Base-by-base conservation (phyloP, 768 basidiomycete species). In the Coprinopsis cinerea region DNA sequence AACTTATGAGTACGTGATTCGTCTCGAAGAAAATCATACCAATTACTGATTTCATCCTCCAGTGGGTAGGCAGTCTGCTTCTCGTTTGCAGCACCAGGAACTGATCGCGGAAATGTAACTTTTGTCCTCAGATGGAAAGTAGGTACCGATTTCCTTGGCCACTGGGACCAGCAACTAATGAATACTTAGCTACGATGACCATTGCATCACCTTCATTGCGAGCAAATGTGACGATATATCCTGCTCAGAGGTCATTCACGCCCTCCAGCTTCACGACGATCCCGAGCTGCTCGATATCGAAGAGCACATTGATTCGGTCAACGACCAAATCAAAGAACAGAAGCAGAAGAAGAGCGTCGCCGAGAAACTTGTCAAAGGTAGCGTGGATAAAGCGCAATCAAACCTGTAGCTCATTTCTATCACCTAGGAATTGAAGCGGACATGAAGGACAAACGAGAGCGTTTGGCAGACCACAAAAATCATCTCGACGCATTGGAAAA, bases 171-270 rank as follows among this genome's bases (percentile, higher is more conserved):
- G 25, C 22, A 35, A 18, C 48, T 46, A 42, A 53, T 11, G 36
- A 25, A 34, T 23, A 7, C 18, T 14, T 52, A 81, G 78, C 52
- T 82, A 83, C 53, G 78, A 81, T 51, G 74, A 71, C 17, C 69
- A 75, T 51, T 67, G 78, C 11, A 80, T 83, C 50, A 82, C 81
- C 1, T 83, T 82, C 63, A 77, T 83, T 43, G 81, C 81, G 5
- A 78, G 75, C 55, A 82, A 83, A 60, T 78, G 78, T 49, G 82
- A 83, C 48, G 82, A 83, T 53, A 73, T 83, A 13, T 79, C 78
- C 11, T 80, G 78, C 47, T 74, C 75, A 0, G 81, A 83, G 54
- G 73, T 81, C 34, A 75, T 82, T 42, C 61, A 61, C 7, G 73
- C 76, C 0, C 67, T 83, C 39, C 55, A 64, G 20, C 70, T 82